Evolutionary conservation across 768 basidiomycete species (phyloP).

Genomic region (Calocera cornea): DNA sequence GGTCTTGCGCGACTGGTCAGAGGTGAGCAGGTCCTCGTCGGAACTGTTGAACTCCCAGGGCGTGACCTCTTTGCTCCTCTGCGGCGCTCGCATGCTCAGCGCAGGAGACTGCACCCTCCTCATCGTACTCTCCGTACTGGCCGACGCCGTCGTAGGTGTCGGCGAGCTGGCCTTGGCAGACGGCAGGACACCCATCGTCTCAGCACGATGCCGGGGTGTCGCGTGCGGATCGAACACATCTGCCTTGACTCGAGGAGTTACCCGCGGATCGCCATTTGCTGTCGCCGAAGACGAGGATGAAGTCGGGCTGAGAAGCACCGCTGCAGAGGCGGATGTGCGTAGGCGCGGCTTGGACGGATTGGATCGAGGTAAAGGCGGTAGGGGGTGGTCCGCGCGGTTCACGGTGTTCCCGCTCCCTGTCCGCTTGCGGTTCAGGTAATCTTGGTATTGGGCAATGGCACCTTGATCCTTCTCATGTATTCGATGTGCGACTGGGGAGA

Average conservation of each 20-base stretch:
- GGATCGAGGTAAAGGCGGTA: not conserved
- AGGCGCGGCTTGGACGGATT: not conserved
- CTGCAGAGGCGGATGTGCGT: not conserved
- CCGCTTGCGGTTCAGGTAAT: conserved; percentile 50
- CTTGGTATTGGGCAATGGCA: conserved; percentile 66
- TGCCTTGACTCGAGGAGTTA: not conserved
- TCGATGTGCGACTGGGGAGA: conserved; percentile 67
- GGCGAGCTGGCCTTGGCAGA: not conserved
- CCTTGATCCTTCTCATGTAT: conserved; percentile 75
- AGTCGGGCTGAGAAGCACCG: not conserved
- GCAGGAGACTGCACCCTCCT: not conserved
- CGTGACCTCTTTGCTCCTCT: not conserved
- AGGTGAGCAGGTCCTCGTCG: not conserved
- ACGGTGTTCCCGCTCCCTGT: conserved; percentile 35
- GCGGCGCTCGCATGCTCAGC: not conserved
- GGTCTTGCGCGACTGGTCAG: not conserved
- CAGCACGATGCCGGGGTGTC: not conserved
- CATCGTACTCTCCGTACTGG: not conserved
- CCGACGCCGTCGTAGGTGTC: not conserved
- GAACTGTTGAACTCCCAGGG: not conserved
- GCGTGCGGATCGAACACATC: conserved; percentile 1
- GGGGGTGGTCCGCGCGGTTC: not conserved
- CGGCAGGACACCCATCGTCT: not conserved
- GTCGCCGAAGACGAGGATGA: not conserved
- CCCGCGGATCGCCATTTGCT: not conserved